Evolutionary conservation across 2,329 filamentous ascomycete species (phyloP).

Genomic region (Venturia effusa): DNA sequence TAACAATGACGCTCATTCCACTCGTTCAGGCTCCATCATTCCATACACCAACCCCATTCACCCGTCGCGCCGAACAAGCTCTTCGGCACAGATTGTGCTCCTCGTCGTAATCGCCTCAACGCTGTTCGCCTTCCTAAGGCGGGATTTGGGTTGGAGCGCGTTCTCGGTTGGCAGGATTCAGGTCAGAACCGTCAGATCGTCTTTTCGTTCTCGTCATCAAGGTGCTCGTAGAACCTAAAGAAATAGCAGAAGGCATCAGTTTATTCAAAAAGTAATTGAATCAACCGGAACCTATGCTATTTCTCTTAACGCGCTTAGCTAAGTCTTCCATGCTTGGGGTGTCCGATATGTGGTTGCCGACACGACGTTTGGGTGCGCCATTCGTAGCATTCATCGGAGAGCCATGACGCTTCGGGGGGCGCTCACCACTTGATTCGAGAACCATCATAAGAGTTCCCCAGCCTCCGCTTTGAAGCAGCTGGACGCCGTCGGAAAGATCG

Average conservation of each 20-base stretch:
- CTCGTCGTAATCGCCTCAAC: neutral
- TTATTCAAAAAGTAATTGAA: slow-evolving; percentile 4
- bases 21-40: neutral
- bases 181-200: neutral
- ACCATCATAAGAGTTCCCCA: slow-evolving; percentile 93
- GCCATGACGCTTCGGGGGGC: slow-evolving; percentile 61
- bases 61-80: neutral
- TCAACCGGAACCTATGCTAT: slow-evolving; percentile 34
- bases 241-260: slow-evolving; percentile 6
- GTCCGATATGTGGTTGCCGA: slow-evolving; percentile 21
- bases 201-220: neutral
- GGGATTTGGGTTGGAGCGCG: neutral
- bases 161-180: neutral
- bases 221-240: slow-evolving; percentile 3
- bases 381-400: slow-evolving; percentile 26
- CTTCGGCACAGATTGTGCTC: neutral
- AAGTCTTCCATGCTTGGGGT: slow-evolving; percentile 43
- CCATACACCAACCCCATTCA: neutral
- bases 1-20: neutral
- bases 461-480: slow-evolving; percentile 75
- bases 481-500: slow-evolving; percentile 68
- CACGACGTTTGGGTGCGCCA: slow-evolving; percentile 16
- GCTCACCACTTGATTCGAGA: slow-evolving; percentile 94
- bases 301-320: slow-evolving; percentile 55
- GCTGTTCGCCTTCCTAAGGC: neutral